Evolutionary conservation across 768 basidiomycete species (phyloP).

Genomic region (Tricholoma terreum): DNA sequence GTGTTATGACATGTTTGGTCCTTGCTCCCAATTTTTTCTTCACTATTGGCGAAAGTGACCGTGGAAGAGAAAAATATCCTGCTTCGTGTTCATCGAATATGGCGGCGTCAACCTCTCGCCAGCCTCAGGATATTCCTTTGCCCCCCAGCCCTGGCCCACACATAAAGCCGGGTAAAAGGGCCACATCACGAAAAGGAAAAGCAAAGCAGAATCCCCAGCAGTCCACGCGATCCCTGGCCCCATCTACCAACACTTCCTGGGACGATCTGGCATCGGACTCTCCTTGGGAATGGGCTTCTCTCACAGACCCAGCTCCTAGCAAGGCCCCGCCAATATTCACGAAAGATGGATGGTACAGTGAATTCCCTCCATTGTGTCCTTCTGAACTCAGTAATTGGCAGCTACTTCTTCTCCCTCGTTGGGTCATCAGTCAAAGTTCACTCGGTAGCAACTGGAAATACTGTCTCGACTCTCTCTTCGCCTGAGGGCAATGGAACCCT

Average conservation of each 20-base stretch:
- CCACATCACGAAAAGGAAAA: constrained; percentile 44
- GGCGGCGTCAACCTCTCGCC: constrained; percentile 43
- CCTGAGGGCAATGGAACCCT: constrained; percentile 41
- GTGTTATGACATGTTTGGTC: constrained; percentile 28
- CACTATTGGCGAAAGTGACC: too few relatives aligned
- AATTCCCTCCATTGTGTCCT: constrained; percentile 1
- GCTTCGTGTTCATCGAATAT: constrained; percentile 20
- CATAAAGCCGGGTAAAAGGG: constrained; percentile 19
- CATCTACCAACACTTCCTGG: constrained; percentile 12
- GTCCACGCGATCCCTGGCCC: neutral
- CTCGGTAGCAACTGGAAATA: constrained; percentile 71
- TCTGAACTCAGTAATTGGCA: constrained; percentile 22
- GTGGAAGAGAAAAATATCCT: neutral
- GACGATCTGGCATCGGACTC: constrained; percentile 26
- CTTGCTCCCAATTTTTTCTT: constrained; percentile 2
- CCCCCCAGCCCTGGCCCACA: constrained; percentile 25
- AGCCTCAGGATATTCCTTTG: constrained; percentile 33
- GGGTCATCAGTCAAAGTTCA: constrained; percentile 84
- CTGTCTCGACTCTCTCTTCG: constrained; percentile 78
- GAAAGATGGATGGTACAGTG: constrained; percentile 75
- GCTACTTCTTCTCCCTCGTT: constrained; percentile 88
- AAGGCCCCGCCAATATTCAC: constrained; percentile 77
- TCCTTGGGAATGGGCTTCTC: constrained; percentile 65
- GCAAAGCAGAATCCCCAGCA: constrained; percentile 38
- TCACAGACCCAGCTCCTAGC: constrained; percentile 67